These are phyloP conservation scores for Sphenostylis stenocarpa DNA, from an alignment of 306 rosid genomes.

Conservation along the genomic window DNA sequence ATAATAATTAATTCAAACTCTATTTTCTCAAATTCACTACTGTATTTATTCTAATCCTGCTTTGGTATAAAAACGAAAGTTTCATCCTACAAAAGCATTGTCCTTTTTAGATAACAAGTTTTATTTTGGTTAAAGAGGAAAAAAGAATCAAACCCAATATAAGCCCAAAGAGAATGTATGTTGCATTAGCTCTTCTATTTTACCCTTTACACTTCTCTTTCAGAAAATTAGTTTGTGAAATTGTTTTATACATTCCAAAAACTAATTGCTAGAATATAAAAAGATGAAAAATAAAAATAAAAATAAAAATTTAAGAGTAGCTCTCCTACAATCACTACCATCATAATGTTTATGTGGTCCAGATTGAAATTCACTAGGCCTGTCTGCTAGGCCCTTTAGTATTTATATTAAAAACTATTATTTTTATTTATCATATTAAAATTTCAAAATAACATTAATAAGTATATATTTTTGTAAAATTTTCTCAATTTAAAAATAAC, in stretches of 20 bases:
- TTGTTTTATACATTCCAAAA: neutral
- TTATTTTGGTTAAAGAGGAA: too few relatives aligned
- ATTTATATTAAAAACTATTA: neutral
- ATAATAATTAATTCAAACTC: too few relatives aligned
- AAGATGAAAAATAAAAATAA: neutral
- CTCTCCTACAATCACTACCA: neutral
- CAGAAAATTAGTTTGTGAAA: neutral
- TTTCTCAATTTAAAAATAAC: neutral
- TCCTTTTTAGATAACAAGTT: too few relatives aligned
- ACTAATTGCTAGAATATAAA: neutral
- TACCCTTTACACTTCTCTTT: neutral
- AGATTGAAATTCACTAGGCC: neutral
- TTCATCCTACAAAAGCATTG: too few relatives aligned
- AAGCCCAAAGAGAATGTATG: neutral
- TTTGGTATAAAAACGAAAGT: too few relatives aligned
- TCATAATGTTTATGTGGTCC: neutral
- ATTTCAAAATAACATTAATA: too few relatives aligned
- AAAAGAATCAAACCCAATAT: neutral
- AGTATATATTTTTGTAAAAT: too few relatives aligned
- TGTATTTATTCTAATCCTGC: too few relatives aligned
- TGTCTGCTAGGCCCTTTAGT: neutral
- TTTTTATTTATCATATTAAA: neutral
- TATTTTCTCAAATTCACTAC: too few relatives aligned
- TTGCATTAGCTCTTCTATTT: neutral
- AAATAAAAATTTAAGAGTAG: neutral